These are phyloP conservation scores for Dendrobium chrysotoxum DNA, from an alignment of 106 monocot genomes.

Conservation along the genomic window DNA sequence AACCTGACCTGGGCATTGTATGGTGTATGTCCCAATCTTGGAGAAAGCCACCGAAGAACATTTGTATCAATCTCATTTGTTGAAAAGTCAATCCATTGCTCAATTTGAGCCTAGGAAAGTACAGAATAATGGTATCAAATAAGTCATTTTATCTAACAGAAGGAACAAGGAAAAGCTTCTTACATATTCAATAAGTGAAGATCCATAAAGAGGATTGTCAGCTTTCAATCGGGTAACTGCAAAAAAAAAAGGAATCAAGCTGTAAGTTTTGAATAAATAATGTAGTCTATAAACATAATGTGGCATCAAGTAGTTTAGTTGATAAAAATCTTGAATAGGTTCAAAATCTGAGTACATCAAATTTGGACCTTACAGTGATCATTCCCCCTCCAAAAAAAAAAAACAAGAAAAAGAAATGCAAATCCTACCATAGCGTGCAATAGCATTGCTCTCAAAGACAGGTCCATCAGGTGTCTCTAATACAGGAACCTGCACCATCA, in stretches of 20 bases:
- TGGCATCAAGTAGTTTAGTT: no score
- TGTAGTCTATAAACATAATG: no score
- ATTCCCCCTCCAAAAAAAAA: background rate
- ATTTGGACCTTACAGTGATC: background rate
- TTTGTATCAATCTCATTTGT: constrained; percentile 55
- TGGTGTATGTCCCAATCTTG: constrained; percentile 47
- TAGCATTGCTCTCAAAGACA: constrained; percentile 87
- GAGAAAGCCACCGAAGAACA: constrained; percentile 52
- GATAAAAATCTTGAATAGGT: no score
- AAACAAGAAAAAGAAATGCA: background rate
- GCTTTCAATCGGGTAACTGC: constrained; percentile 69
- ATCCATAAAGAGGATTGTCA: constrained; percentile 72
- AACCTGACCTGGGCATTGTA: constrained; percentile 42
- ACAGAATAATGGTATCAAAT: background rate
- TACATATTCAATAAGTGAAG: constrained; percentile 78
- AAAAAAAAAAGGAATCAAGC: constrained; percentile 3
- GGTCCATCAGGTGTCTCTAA: constrained; percentile 91
- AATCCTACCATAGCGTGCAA: constrained; percentile 73
- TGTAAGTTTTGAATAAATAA: background rate
- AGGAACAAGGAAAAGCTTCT: constrained; percentile 14
- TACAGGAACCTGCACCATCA: constrained; percentile 64
- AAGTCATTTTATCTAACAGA: background rate
- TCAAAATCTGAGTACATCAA: no score
- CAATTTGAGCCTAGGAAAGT: constrained; percentile 45
- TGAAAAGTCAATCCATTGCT: constrained; percentile 95